A percentile compares a stretch with the other conserved stretches of the same genome.
phyloP scores from a whole-genome alignment of 805 yeast genomes.

The Huiozyma naganishii region DNA sequence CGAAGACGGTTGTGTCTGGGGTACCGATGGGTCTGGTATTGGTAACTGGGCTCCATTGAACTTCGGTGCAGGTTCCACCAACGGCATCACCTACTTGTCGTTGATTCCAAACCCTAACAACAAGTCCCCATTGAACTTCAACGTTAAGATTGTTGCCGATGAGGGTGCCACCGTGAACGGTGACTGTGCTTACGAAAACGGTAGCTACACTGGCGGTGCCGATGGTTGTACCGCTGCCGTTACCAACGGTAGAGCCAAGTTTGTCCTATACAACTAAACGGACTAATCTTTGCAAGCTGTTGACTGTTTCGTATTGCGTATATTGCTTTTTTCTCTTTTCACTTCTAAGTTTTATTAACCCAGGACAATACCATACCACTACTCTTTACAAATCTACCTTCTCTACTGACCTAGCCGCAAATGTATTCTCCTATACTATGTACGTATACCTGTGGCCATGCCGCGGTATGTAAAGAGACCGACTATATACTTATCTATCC shows the following conservation, averaged over 20 bases:
- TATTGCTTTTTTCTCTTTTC: background rate
- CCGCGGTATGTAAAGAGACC: too few species aligned
- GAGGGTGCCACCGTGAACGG: slow-evolving; percentile 59
- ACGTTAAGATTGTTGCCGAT: slow-evolving; percentile 69
- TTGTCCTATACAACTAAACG: slow-evolving; percentile 48
- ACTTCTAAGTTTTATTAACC: background rate
- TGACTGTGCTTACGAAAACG: slow-evolving; percentile 70
- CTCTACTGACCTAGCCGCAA: too few species aligned
- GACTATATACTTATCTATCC: too few species aligned
- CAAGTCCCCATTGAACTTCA: slow-evolving; percentile 53
- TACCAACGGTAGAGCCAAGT: slow-evolving; percentile 70
- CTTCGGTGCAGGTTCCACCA: slow-evolving; percentile 83
- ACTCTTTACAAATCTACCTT: too few species aligned
- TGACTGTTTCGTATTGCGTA: background rate
- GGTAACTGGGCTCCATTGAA: slow-evolving; percentile 99
- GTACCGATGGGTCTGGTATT: slow-evolving; percentile 61
- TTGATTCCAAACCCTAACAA: slow-evolving; percentile 95
- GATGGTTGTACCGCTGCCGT: slow-evolving; percentile 95
- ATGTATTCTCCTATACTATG: too few species aligned
- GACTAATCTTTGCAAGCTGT: background rate
- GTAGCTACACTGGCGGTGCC: slow-evolving; percentile 43
- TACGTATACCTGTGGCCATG: too few species aligned
- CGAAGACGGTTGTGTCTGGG: slow-evolving; percentile 95
- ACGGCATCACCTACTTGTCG: slow-evolving; percentile 70
- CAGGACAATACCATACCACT: too few species aligned